These are phyloP conservation scores for Chlamydomonas asymmetrica DNA, from an alignment of 139 green algal genomes.

Conservation along the genomic window DNA sequence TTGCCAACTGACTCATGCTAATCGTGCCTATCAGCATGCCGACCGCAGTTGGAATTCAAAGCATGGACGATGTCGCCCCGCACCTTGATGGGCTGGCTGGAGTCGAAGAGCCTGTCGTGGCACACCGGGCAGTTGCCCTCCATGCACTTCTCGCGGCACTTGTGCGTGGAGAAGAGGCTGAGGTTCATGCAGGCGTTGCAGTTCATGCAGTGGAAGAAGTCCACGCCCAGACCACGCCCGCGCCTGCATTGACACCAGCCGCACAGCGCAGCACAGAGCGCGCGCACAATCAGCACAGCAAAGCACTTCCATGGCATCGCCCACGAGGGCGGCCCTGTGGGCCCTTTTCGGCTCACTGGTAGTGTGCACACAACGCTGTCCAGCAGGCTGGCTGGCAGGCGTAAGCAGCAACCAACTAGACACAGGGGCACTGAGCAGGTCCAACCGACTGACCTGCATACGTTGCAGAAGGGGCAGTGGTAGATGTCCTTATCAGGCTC, in stretches of 20 bases:
- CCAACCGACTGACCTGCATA: constrained; percentile 81
- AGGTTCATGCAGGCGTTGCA: constrained; percentile 98
- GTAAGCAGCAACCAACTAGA: too few species aligned
- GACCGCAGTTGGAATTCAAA: too few species aligned
- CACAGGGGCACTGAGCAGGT: too few species aligned
- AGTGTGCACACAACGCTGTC: too few species aligned
- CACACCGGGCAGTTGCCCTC: constrained; percentile 94
- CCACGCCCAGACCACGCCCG: constrained; percentile 75
- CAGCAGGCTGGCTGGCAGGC: too few species aligned
- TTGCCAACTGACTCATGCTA: too few species aligned
- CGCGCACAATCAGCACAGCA: neutral
- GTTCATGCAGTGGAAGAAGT: constrained; percentile 98
- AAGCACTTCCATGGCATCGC: too few species aligned
- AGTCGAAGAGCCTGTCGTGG: constrained; percentile 94
- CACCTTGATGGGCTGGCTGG: constrained; percentile 75
- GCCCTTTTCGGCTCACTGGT: too few species aligned
- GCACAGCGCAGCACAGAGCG: constrained; percentile 59
- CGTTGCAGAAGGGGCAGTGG: constrained; percentile 99
- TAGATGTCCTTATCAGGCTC: constrained; percentile 84
- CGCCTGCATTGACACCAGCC: constrained; percentile 76
- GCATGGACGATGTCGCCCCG: too few species aligned
- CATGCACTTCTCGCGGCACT: constrained; percentile 84
- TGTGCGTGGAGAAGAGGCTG: constrained; percentile 83
- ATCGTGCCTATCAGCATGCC: too few species aligned
- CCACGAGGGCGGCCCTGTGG: too few species aligned